These are phyloP conservation scores for Pythium biforme DNA, from an alignment of 352 stramenopile species.

Conservation along the genomic window DNA sequence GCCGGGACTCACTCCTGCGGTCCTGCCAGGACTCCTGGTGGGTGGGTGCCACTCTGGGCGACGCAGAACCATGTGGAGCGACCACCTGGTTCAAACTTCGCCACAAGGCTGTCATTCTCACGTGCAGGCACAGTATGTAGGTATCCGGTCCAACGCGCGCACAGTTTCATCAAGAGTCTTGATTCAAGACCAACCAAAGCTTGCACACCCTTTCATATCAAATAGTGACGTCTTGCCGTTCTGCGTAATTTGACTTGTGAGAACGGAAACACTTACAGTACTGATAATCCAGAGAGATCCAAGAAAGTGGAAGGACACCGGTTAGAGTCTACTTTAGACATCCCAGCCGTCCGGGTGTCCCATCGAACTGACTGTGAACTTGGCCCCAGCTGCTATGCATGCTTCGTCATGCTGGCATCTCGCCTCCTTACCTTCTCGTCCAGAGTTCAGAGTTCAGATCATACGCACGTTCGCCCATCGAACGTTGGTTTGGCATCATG, in stretches of 20 bases:
- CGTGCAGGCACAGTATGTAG: not conserved
- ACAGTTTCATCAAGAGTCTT: not conserved
- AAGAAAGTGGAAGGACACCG: not conserved
- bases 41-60: not conserved
- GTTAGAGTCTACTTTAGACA: not conserved
- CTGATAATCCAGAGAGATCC: not conserved
- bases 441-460: not conserved
- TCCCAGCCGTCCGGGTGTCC: not conserved
- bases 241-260: not conserved
- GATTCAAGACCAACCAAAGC: not conserved
- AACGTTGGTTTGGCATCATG: not conserved
- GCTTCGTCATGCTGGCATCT: no score
- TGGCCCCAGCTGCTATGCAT: no score
- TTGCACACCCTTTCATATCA: not conserved
- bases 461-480: not conserved
- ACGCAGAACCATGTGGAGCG: not conserved
- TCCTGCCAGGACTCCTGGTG: not conserved
- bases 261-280: not conserved
- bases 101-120: not conserved
- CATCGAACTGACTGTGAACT: no score
- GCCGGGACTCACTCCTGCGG: not conserved
- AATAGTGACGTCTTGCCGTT: not conserved
- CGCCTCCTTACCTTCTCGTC: not conserved
- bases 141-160: not conserved
- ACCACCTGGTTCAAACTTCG: conserved; percentile 2